Conservation (phyloP, 768 basidiomycete genomes). For the Kwoniella bestiolae region DNA sequence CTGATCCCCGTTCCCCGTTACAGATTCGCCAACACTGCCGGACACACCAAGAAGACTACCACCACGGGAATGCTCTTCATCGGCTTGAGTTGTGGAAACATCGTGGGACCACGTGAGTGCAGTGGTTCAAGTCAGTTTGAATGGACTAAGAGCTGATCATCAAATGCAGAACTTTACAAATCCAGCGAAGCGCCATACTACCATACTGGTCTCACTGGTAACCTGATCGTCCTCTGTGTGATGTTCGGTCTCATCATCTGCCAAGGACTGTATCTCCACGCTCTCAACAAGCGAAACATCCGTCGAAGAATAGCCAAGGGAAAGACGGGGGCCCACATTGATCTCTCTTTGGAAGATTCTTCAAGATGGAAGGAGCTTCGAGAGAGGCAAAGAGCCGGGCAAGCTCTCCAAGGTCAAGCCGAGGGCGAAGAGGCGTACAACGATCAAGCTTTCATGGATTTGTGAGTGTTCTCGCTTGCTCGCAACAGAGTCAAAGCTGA, state of each 20-base stretch:
- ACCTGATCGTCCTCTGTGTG: slow-evolving; percentile 11
- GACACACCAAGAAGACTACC: slow-evolving; percentile 44
- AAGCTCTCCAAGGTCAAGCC: slow-evolving; percentile 18
- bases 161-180: slow-evolving; percentile 7
- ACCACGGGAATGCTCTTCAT: slow-evolving; percentile 40
- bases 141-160: neutral
- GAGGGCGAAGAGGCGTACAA: slow-evolving; percentile 17
- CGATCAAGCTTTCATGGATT: slow-evolving; percentile 31
- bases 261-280: slow-evolving; percentile 14
- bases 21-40: slow-evolving; percentile 31
- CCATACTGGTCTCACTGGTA: slow-evolving; percentile 22
- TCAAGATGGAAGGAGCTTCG: slow-evolving; percentile 13
- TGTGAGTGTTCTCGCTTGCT: neutral
- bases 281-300: slow-evolving; percentile 20
- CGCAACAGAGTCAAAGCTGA: neutral
- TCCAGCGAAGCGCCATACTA: slow-evolving; percentile 13
- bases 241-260: slow-evolving; percentile 14
- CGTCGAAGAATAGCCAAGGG: slow-evolving; percentile 16
- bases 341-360: slow-evolving; percentile 18
- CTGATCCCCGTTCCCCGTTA: too few relatives aligned
- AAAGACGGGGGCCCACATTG: slow-evolving; percentile 21
- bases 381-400: slow-evolving; percentile 7
- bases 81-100: slow-evolving; percentile 37
- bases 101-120: slow-evolving; percentile 24
- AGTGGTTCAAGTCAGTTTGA: neutral